Evolutionary conservation across 2,329 filamentous ascomycete species (phyloP).

Genomic region (Paraphoma chrysanthemicola): DNA sequence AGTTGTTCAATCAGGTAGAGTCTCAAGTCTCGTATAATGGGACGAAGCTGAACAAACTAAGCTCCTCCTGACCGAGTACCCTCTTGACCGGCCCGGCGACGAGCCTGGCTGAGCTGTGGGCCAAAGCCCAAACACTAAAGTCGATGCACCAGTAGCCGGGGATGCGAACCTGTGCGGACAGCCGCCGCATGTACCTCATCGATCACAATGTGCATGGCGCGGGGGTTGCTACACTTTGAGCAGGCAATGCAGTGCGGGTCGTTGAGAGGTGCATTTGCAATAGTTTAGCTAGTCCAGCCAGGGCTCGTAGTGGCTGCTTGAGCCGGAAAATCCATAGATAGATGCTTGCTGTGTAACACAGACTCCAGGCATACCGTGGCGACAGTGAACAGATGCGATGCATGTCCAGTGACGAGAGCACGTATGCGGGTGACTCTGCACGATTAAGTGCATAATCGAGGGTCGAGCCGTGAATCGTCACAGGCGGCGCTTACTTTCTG

Average conservation of each 20-base stretch:
- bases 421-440: slow-evolving; percentile 50
- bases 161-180: slow-evolving; percentile 29
- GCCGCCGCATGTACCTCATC: slow-evolving; percentile 31
- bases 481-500: slow-evolving; percentile 18
- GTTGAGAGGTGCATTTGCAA: slow-evolving; percentile 29
- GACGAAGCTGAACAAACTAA: slow-evolving; percentile 14
- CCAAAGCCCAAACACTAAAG: slow-evolving; percentile 12
- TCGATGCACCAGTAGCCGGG: slow-evolving; percentile 34
- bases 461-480: slow-evolving; percentile 28
- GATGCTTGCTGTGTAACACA: slow-evolving; percentile 44
- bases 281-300: slow-evolving; percentile 19
- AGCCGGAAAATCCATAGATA: slow-evolving; percentile 36
- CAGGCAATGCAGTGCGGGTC: slow-evolving; percentile 37
- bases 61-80: slow-evolving; percentile 31
- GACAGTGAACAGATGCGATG: slow-evolving; percentile 32
- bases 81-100: slow-evolving; percentile 31
- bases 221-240: slow-evolving; percentile 41
- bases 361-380: slow-evolving; percentile 24
- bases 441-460: slow-evolving; percentile 41
- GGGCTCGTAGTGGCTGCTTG: slow-evolving; percentile 17
- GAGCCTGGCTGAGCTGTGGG: slow-evolving; percentile 18
- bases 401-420: slow-evolving; percentile 40
- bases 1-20: slow-evolving; percentile 15
- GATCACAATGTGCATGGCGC: slow-evolving; percentile 34
- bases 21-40: slow-evolving; percentile 17